phyloP scores from a whole-genome alignment of 1,284 basidiomycete species.

The Pseudozyma sp. region DNA sequence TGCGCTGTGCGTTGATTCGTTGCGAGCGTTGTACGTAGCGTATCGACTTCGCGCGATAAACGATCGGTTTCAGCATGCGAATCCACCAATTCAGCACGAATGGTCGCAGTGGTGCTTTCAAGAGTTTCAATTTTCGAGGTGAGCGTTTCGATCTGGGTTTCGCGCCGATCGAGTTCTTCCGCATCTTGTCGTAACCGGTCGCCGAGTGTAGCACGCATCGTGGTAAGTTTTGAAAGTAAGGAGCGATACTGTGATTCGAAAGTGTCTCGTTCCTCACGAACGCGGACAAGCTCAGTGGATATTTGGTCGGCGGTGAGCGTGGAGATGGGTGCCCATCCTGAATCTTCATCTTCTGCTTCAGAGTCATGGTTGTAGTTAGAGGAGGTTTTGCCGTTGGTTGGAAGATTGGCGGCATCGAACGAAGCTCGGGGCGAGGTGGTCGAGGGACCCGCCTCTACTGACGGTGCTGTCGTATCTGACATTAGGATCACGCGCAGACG shows the following conservation, averaged over 20 bases:
- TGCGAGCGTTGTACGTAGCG: constrained; percentile 21
- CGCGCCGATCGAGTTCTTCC: constrained; percentile 67
- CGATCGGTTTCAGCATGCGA: constrained; percentile 52
- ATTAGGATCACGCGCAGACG: not conserved
- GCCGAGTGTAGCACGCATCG: constrained; percentile 91
- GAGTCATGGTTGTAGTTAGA: not conserved
- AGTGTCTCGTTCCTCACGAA: constrained; percentile 81
- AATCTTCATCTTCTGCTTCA: constrained; percentile 1
- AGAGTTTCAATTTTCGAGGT: constrained; percentile 24
- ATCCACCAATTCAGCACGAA: constrained; percentile 48
- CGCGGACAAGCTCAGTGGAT: constrained; percentile 37
- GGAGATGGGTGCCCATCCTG: constrained; percentile 8
- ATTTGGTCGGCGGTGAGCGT: constrained; percentile 19
- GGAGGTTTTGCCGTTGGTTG: constrained; percentile 11
- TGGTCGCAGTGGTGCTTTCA: not conserved
- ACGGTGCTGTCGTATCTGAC: constrained; percentile 4
- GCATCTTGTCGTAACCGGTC: constrained; percentile 96
- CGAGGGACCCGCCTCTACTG: constrained; percentile 10
- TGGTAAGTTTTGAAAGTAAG: constrained; percentile 86
- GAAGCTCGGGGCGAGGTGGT: not conserved
- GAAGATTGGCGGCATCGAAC: not conserved
- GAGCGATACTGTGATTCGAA: constrained; percentile 86
- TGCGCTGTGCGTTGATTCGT: not conserved
- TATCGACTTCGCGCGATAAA: constrained; percentile 42
- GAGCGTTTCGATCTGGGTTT: constrained; percentile 63